These are phyloP conservation scores for Fraxinus platypoda DNA, from an alignment of 305 asterid genomes.

Conservation along the genomic window DNA sequence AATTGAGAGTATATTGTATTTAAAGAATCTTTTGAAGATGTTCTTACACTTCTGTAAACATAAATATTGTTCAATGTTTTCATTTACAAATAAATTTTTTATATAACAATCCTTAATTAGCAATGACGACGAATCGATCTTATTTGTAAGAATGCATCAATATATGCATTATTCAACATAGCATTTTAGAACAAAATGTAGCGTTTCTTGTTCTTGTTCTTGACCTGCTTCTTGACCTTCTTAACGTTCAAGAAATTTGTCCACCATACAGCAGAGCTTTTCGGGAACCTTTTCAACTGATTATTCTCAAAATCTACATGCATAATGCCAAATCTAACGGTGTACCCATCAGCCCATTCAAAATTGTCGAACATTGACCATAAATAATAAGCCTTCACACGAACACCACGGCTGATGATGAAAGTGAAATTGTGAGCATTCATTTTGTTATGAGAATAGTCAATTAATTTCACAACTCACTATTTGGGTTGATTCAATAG, in stretches of 20 bases:
- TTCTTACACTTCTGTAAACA: no score
- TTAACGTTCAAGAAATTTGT: neutral
- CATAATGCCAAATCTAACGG: slow-evolving; percentile 25
- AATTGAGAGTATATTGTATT: no score
- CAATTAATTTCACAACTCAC: neutral
- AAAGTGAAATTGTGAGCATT: neutral
- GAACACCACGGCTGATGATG: slow-evolving; percentile 26
- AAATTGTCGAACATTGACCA: slow-evolving; percentile 34
- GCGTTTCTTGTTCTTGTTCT: neutral
- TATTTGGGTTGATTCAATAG: neutral
- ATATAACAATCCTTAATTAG: no score
- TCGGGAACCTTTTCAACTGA: slow-evolving; percentile 8
- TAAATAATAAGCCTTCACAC: slow-evolving; percentile 34
- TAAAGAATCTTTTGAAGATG: no score
- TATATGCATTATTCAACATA: neutral
- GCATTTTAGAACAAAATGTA: neutral
- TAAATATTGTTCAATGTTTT: no score
- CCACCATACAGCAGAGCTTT: slow-evolving; percentile 3
- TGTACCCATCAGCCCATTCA: slow-evolving; percentile 31
- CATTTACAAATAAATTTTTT: no score
- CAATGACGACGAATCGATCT: no score
- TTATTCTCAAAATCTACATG: slow-evolving; percentile 29
- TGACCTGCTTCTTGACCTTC: neutral
- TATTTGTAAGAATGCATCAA: neutral
- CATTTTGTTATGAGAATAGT: neutral